Evolutionary conservation across 1,284 basidiomycete species (phyloP).

Genomic region (Austroboletus niveus): DNA sequence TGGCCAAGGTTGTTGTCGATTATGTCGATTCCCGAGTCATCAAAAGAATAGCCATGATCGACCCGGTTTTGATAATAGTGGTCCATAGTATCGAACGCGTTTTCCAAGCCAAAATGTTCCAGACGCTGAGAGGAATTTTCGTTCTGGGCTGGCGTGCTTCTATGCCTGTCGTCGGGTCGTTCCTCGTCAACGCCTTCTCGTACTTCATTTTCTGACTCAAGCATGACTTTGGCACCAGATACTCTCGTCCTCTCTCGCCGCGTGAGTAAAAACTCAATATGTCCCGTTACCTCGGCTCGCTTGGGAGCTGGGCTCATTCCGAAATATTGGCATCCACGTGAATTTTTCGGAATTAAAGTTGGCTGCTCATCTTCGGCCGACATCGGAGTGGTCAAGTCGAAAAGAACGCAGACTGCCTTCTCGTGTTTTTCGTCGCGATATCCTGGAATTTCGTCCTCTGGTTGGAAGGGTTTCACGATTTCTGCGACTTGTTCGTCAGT

Average conservation of each 20-base stretch:
- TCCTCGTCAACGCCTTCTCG: background rate
- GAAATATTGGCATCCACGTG: constrained; percentile 22
- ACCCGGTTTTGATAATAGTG: background rate
- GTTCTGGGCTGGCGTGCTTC: background rate
- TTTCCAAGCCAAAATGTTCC: background rate
- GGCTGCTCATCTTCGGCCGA: constrained; percentile 10
- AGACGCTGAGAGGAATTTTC: background rate
- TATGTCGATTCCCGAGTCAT: constrained; percentile 28
- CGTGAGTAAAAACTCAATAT: constrained; percentile 24
- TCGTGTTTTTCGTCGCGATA: constrained; percentile 15
- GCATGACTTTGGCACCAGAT: constrained; percentile 3
- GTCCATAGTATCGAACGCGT: background rate
- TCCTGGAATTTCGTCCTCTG: constrained; percentile 16
- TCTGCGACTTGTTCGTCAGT: constrained; percentile 45
- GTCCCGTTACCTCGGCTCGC: constrained; percentile 9
- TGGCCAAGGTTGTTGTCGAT: constrained; percentile 7
- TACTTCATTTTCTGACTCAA: constrained; percentile 1
- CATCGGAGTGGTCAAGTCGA: constrained; percentile 8
- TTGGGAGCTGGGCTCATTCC: constrained; percentile 24
- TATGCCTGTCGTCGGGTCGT: background rate
- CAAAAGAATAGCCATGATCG: constrained; percentile 10
- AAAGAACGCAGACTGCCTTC: constrained; percentile 6
- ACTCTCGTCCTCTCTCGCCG: constrained; percentile 19
- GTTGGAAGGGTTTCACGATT: constrained; percentile 33
- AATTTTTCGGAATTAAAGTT: constrained; percentile 3